Conservation (phyloP, 1,284 basidiomycete genomes). For the Phellopilus nigrolimitatus region DNA sequence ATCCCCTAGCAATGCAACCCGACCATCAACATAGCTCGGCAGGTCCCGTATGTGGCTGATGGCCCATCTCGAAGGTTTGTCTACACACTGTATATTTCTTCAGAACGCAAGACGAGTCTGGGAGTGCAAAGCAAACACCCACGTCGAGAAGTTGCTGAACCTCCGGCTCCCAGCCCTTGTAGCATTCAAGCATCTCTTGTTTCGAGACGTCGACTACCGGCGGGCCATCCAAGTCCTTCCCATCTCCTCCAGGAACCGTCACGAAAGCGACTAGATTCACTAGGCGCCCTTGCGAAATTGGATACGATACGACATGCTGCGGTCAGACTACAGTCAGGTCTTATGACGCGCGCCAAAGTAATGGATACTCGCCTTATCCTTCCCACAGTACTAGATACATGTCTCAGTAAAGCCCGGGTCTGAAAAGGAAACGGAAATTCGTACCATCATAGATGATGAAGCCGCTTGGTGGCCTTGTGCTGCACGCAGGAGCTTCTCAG, state of each 20-base stretch:
- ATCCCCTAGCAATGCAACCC: constrained; percentile 27
- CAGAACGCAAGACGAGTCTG: not conserved
- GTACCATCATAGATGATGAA: constrained; percentile 17
- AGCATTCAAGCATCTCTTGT: constrained; percentile 24
- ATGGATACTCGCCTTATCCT: constrained; percentile 34
- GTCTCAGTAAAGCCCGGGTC: not conserved
- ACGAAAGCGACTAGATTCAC: constrained; percentile 26
- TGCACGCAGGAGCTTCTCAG: constrained; percentile 29
- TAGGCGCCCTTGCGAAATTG: constrained; percentile 25
- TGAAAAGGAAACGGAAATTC: not conserved
- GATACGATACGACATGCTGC: constrained; percentile 28
- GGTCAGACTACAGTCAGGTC: constrained; percentile 31
- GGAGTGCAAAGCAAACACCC: constrained; percentile 9
- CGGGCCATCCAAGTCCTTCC: constrained; percentile 24
- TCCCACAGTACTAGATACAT: constrained; percentile 37
- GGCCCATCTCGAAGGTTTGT: constrained; percentile 26
- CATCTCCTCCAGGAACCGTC: constrained; percentile 22
- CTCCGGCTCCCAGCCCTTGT: constrained; percentile 27
- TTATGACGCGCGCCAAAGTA: not conserved
- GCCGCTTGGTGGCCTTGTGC: constrained; percentile 35
- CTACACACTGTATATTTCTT: constrained; percentile 21
- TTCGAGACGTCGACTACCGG: constrained; percentile 24
- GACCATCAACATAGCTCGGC: constrained; percentile 23
- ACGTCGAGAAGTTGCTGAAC: constrained; percentile 25
- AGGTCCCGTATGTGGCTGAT: constrained; percentile 25